A percentile compares a stretch with the other conserved stretches of the same genome.
Evolutionary conservation across 2,329 filamentous ascomycete genomes (phyloP).

Genomic region (Neofusicoccum cordaticola): DNA sequence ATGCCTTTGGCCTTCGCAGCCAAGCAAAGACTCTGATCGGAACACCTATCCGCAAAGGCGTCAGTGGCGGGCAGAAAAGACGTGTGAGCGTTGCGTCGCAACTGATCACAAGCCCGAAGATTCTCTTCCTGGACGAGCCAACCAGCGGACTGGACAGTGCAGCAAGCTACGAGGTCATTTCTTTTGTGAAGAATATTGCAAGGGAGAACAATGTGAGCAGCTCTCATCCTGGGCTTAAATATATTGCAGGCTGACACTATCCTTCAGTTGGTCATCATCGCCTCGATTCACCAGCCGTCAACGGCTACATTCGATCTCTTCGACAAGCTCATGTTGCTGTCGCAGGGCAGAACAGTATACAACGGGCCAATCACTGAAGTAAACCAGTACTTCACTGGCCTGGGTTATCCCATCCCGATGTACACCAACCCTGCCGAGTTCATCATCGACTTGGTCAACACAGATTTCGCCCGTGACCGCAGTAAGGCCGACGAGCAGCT

Average conservation of each 20-base stretch:
- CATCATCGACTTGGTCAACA: constrained; percentile 74
- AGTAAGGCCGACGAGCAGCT: constrained; percentile 50
- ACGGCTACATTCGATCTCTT: constrained; percentile 77
- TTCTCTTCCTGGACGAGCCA: constrained; percentile 80
- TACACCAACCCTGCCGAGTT: constrained; percentile 79
- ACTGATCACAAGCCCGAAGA: constrained; percentile 75
- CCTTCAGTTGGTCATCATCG: constrained; percentile 69
- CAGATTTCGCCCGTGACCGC: constrained; percentile 56
- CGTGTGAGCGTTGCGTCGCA: constrained; percentile 76
- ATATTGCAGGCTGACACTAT: background rate
- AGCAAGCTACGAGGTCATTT: constrained; percentile 72
- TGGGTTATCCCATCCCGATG: constrained; percentile 62
- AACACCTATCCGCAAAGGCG: constrained; percentile 77
- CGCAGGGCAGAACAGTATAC: constrained; percentile 68
- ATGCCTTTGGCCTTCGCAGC: constrained; percentile 68
- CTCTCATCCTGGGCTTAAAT: background rate
- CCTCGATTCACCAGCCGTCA: constrained; percentile 83
- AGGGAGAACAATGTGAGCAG: constrained; percentile 61
- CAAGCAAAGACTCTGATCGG: constrained; percentile 73
- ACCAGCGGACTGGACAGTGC: constrained; percentile 81
- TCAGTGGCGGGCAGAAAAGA: constrained; percentile 82
- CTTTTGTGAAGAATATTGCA: constrained; percentile 66
- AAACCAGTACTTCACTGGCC: constrained; percentile 60
- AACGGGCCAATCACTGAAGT: constrained; percentile 63
- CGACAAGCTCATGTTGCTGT: constrained; percentile 74